phyloP scores from a whole-genome alignment of 139 green algal species.

The Pycnococcus provasolii region DNA sequence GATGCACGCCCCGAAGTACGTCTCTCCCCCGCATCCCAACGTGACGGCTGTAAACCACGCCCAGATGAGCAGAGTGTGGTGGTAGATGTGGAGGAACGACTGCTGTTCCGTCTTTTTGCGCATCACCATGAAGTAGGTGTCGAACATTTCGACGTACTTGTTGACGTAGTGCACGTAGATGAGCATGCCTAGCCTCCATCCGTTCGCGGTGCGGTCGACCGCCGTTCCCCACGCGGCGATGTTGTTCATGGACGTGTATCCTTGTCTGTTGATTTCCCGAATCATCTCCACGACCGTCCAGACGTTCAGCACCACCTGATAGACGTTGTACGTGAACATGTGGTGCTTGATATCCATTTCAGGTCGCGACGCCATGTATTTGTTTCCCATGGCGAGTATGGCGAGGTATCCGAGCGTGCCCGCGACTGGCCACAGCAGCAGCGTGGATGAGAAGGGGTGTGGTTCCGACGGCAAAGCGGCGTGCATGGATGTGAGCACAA shows the following conservation, averaged over 20 bases:
- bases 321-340: conserved; percentile 28
- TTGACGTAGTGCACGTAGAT: conserved; percentile 31
- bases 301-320: conserved; percentile 26
- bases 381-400: conserved; percentile 2
- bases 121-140: conserved; percentile 28
- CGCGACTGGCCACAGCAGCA: not conserved
- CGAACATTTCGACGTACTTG: conserved; percentile 32
- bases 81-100: conserved; percentile 32
- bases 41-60: conserved; percentile 13
- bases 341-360: conserved; percentile 13
- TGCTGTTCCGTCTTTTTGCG: conserved; percentile 28
- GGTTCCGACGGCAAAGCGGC: no score
- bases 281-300: conserved; percentile 8
- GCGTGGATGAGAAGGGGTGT: no score
- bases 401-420: conserved; percentile 2
- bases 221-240: not conserved
- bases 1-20: conserved; percentile 24
- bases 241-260: conserved; percentile 1
- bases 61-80: conserved; percentile 27
- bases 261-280: not conserved
- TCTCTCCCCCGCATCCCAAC: conserved; percentile 9
- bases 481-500: no score
- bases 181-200: conserved; percentile 6
- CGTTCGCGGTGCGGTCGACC: conserved; percentile 1
- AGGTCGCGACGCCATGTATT: conserved; percentile 5